Percentiles rank a stretch among this genome's conserved stretches.
These are phyloP conservation scores for Fraxinus baroniana DNA, from an alignment of 305 asterid species.

Conservation along the genomic window DNA sequence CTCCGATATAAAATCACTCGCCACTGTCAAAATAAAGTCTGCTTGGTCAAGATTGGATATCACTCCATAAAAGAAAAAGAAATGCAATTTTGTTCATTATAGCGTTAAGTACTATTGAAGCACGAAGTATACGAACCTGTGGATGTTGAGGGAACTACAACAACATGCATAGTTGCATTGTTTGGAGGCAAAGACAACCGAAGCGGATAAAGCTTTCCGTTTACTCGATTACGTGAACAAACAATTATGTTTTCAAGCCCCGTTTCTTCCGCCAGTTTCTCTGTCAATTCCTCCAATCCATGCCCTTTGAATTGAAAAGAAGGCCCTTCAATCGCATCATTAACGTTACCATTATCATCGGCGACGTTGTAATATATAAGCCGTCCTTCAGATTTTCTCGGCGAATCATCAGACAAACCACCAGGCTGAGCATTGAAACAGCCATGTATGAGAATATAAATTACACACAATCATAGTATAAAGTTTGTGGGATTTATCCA, in stretches of 20 bases:
- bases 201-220: background rate
- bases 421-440: background rate
- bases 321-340: background rate
- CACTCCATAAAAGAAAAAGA: too few species aligned
- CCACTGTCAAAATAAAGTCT: constrained; percentile 26
- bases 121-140: background rate
- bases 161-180: background rate
- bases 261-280: background rate
- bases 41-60: too few species aligned
- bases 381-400: background rate
- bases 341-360: background rate
- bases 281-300: background rate
- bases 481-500: background rate
- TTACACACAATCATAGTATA: background rate
- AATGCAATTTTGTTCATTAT: background rate
- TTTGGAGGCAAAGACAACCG: background rate
- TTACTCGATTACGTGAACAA: background rate
- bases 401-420: background rate
- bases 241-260: background rate
- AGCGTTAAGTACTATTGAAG: background rate
- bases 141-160: background rate
- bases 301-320: background rate
- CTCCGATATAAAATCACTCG: constrained; percentile 33
- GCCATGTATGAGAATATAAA: background rate
- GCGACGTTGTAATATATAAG: background rate